These are phyloP conservation scores for Blepharisma undulans DNA, from an alignment of 169 alveolate species.

Conservation along the genomic window DNA sequence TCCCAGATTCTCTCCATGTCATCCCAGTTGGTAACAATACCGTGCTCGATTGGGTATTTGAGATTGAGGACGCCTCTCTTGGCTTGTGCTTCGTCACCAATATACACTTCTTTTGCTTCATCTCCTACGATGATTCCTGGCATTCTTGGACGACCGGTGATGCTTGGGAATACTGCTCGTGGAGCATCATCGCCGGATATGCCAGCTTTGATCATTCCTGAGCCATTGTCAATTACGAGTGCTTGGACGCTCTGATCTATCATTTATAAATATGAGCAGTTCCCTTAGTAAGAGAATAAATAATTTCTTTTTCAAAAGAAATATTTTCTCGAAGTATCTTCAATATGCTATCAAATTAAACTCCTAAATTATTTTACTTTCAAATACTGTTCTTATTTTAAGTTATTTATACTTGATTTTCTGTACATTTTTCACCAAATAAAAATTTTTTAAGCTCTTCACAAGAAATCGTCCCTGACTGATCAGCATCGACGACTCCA, in stretches of 20 bases:
- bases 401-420: not conserved
- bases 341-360: too few species aligned
- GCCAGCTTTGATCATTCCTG: slow-evolving; percentile 99
- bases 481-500: not conserved
- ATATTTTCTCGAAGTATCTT: too few species aligned
- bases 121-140: slow-evolving; percentile 95
- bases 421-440: not conserved
- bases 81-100: slow-evolving; percentile 99
- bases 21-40: slow-evolving; percentile 98
- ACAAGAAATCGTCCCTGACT: not conserved
- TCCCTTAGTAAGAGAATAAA: too few species aligned
- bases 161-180: slow-evolving; percentile 97
- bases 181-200: slow-evolving; percentile 99
- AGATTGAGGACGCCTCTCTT: slow-evolving; percentile 97
- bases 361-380: too few species aligned
- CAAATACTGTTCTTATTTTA: too few species aligned
- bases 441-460: not conserved
- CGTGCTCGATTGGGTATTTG: slow-evolving; percentile 98
- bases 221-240: slow-evolving; percentile 98
- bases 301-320: too few species aligned
- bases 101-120: slow-evolving; percentile 95
- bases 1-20: slow-evolving; percentile 99
- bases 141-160: slow-evolving; percentile 98
- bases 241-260: too few species aligned
- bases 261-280: too few species aligned